Evolutionary conservation across 177 flowering plant species (phyloP).

Genomic region (Viscum album): DNA sequence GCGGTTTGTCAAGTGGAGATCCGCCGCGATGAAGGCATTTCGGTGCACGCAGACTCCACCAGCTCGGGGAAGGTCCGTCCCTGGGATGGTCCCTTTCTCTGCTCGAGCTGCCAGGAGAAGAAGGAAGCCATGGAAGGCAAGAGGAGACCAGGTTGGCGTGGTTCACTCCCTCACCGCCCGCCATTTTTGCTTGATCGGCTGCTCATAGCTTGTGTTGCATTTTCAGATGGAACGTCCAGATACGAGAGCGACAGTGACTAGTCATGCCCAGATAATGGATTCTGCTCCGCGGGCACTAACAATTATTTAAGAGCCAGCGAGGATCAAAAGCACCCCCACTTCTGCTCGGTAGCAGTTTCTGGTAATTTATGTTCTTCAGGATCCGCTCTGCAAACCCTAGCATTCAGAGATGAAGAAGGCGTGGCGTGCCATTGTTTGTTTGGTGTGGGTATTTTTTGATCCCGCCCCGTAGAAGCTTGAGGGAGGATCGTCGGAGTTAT

Average conservation of each 20-base stretch:
- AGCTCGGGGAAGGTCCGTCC: slow-evolving; percentile 52
- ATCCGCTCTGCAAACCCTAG: too few species aligned
- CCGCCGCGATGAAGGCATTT: slow-evolving; percentile 81
- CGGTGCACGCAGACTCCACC: slow-evolving; percentile 65
- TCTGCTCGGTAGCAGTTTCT: too few species aligned
- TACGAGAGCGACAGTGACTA: slow-evolving; percentile 66
- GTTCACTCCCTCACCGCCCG: neutral
- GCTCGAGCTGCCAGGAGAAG: slow-evolving; percentile 75
- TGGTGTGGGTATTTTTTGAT: too few species aligned
- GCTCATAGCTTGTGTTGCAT: neutral
- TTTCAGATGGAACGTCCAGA: slow-evolving; percentile 30
- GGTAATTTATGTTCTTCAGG: too few species aligned
- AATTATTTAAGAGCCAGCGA: slow-evolving; percentile 17
- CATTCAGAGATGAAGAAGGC: too few species aligned
- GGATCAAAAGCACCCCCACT: too few species aligned
- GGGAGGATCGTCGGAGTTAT: too few species aligned
- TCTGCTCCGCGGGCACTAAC: slow-evolving; percentile 23
- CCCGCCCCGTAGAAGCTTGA: too few species aligned
- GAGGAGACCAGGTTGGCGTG: slow-evolving; percentile 45
- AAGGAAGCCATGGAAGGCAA: slow-evolving; percentile 99
- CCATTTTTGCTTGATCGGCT: neutral
- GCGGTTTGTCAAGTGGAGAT: slow-evolving; percentile 91
- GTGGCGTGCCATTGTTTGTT: too few species aligned
- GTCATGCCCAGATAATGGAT: slow-evolving; percentile 12
- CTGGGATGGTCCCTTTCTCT: slow-evolving; percentile 99